Conservation (phyloP, 371 early-diverging fungal species). For the Cokeromyces recurvatus region DNA sequence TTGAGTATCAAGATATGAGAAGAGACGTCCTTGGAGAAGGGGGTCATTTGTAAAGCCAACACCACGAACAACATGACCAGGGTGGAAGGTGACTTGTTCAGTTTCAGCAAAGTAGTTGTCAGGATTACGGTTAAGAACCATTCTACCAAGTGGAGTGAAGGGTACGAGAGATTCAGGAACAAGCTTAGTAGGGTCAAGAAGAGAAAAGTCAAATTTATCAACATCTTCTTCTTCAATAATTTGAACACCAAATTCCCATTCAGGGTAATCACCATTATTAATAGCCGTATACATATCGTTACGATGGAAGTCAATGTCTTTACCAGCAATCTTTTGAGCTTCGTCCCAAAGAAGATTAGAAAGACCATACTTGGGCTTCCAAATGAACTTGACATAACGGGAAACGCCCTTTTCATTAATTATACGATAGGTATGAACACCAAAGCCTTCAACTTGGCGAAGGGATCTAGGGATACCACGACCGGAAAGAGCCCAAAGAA, state of each 20-base stretch:
- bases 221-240: constrained; percentile 37
- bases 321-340: constrained; percentile 46
- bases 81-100: constrained; percentile 47
- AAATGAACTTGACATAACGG: constrained; percentile 47
- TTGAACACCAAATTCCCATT: constrained; percentile 49
- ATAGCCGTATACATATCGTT: constrained; percentile 46
- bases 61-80: constrained; percentile 41
- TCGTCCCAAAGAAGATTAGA: constrained; percentile 45
- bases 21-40: constrained; percentile 52
- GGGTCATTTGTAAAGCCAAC: constrained; percentile 48
- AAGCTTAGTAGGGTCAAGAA: constrained; percentile 53
- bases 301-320: constrained; percentile 47
- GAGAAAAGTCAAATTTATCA: constrained; percentile 41
- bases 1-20: constrained; percentile 52
- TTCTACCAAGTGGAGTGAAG: constrained; percentile 38
- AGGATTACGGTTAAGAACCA: constrained; percentile 48
- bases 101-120: constrained; percentile 55
- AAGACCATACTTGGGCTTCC: constrained; percentile 44
- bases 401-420: constrained; percentile 41
- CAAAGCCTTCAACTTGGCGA: constrained; percentile 44
- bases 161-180: constrained; percentile 47
- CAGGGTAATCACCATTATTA: constrained; percentile 43
- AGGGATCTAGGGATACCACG: constrained; percentile 40
- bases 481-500: constrained; percentile 41
- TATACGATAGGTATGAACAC: constrained; percentile 43